A percentile compares a stretch with the other conserved stretches of the same genome.
Evolutionary conservation across 208 protist genomes (phyloP).

Genomic region (Trypanosoma lewisi): DNA sequence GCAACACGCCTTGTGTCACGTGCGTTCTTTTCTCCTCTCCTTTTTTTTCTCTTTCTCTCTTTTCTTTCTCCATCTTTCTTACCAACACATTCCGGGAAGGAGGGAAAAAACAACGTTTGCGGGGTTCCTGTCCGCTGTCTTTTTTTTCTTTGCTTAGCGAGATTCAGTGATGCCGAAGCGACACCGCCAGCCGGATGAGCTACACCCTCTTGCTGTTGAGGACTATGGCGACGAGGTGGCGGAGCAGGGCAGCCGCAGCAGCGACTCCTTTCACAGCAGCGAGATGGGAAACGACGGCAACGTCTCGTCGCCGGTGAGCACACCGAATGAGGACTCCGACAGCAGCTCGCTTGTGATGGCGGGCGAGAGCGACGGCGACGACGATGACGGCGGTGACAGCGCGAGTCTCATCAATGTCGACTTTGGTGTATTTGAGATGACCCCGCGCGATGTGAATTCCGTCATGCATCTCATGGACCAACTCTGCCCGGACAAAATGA

Average conservation of each 20-base stretch:
- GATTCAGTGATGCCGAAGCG: conserved; percentile 60
- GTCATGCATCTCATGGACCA: conserved; percentile 86
- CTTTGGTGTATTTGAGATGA: conserved; percentile 90
- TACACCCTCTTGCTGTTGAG: conserved; percentile 34
- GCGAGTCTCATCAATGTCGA: conserved; percentile 67
- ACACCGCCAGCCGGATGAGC: conserved; percentile 68
- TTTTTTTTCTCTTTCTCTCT: too few relatives aligned
- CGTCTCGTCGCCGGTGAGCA: conserved; percentile 30
- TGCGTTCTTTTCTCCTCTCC: too few relatives aligned
- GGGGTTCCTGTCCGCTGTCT: background rate
- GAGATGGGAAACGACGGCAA: conserved; percentile 63
- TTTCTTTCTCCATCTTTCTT: too few relatives aligned
- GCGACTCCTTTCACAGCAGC: conserved; percentile 36
- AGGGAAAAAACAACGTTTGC: background rate
- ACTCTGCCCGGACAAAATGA: conserved; percentile 78
- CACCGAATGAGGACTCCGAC: conserved; percentile 25
- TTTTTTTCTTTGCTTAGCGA: conserved; percentile 3
- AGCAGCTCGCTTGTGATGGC: conserved; percentile 12
- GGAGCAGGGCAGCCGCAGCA: conserved; percentile 14
- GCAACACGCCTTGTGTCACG: too few relatives aligned
- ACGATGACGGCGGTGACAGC: conserved; percentile 13
- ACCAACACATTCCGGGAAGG: too few relatives aligned
- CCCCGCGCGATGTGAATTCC: conserved; percentile 52
- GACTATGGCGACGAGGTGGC: conserved; percentile 27
- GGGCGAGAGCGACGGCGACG: conserved; percentile 24